Evolutionary conservation across 1,139 yeast species (phyloP).

Genomic region (Saccharomyces uvarum): DNA sequence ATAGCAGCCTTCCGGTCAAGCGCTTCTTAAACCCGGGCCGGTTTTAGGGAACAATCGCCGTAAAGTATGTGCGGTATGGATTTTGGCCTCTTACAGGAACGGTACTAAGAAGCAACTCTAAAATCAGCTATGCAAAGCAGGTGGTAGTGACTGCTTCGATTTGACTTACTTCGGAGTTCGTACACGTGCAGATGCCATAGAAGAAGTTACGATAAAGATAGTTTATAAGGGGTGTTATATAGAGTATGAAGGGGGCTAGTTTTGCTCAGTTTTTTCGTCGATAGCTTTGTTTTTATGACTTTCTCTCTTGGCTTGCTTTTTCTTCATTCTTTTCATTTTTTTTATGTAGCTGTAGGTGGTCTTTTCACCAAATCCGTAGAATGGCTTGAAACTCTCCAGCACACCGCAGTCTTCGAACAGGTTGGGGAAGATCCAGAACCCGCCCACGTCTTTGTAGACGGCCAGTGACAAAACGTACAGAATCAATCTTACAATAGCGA

Average conservation of each 20-base stretch:
- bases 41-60: not conserved
- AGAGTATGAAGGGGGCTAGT: not conserved
- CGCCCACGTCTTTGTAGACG: constrained; percentile 51
- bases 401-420: constrained; percentile 93
- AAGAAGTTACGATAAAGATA: not conserved
- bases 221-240: not conserved
- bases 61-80: not conserved
- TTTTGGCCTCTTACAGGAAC: not conserved
- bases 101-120: not conserved
- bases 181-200: not conserved
- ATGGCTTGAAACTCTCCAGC: constrained; percentile 81
- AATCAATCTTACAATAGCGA: constrained; percentile 74
- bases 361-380: constrained; percentile 74
- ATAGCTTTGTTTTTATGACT: constrained; percentile 11
- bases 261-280: constrained; percentile 1
- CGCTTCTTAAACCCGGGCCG: not conserved
- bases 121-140: not conserved
- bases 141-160: not conserved
- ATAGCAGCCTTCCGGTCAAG: not conserved
- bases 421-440: constrained; percentile 94
- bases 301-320: constrained; percentile 23
- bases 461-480: constrained; percentile 52
- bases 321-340: constrained; percentile 32
- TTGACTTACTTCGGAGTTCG: not conserved
- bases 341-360: constrained; percentile 32